Evolutionary conservation across 768 basidiomycete species (phyloP).

Genomic region (Amanita rubescens): DNA sequence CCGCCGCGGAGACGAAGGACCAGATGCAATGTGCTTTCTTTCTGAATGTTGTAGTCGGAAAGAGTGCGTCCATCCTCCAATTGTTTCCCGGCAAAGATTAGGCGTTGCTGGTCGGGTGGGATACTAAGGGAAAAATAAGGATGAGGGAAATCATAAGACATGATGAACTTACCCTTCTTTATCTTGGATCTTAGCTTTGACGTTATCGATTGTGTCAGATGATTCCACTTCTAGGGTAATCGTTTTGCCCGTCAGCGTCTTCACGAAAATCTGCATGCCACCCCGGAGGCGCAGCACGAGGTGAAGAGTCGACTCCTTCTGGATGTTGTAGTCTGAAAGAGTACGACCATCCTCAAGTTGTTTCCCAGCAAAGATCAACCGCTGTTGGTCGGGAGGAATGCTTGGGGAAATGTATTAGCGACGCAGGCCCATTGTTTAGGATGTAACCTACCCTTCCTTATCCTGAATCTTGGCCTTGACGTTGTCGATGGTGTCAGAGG

Average conservation of each 20-base stretch:
- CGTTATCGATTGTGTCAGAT: constrained; percentile 64
- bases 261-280: constrained; percentile 43
- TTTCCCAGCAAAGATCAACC: constrained; percentile 6
- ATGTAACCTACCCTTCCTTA: constrained; percentile 5
- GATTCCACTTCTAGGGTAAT: constrained; percentile 71
- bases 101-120: constrained; percentile 71
- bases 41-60: constrained; percentile 63
- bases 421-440: not conserved
- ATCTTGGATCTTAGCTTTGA: constrained; percentile 82
- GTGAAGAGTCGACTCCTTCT: constrained; percentile 8
- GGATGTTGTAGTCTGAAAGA: constrained; percentile 8
- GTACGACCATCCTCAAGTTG: constrained; percentile 9
- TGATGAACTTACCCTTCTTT: constrained; percentile 61
- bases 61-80: constrained; percentile 77
- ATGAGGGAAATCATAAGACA: constrained; percentile 8
- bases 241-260: constrained; percentile 66
- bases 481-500: constrained; percentile 8
- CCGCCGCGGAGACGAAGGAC: constrained; percentile 39
- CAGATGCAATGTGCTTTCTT: constrained; percentile 53
- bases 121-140: constrained; percentile 32
- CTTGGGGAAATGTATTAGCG: not conserved
- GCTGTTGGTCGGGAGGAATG: constrained; percentile 8
- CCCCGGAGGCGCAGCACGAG: constrained; percentile 7
- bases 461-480: constrained; percentile 9
- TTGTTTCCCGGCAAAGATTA: constrained; percentile 82